Base-by-base conservation (phyloP, 805 yeast species). In the Grigorovia transvaalensis region DNA sequence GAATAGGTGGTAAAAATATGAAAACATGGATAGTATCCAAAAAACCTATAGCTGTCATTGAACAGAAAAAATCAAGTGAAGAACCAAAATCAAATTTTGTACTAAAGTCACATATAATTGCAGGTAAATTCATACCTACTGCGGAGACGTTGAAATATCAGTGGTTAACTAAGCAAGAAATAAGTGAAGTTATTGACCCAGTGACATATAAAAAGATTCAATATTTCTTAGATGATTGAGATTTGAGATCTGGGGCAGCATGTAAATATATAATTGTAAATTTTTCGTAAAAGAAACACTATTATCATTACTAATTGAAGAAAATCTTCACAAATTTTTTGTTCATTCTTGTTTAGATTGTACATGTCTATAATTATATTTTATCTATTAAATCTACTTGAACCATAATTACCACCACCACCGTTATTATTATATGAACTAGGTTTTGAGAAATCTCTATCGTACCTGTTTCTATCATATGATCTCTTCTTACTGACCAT, bases 21-120 rank as follows among this genome's bases (percentile, higher is more conserved):
- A 85, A 88, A 69, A 84, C 88, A 45, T 91, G 95, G 87, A 80
- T 85, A 19, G 96, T 93, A n/a, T 88, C 98, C 23, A 80, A 79
- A 52, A 85, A 85, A 5, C 98, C 99, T 44, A 84, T 90, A 44
- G 89, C 83, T 45, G 80, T 84, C 1, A 63, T 84, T 55, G 74
- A 79, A 57, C 75, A 72, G 55, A 50, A 55, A 12, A 53, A 59
- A 8, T 13, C n/a, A 23, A 19, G 35, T 6, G 58, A 53, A 13
- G 58, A 64, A 1, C 27, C 15, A 33, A 8, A 60, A 2, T 64
- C 57, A 11, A 91, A 86, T 60, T 93, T 82, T 64, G 73, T 86
- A 60, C 79, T 93, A 60, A 88, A 88, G 69, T 85, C 95, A 38
- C 96, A 88, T 66, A 88, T 91, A 53, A 71, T 91, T 59, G 85